Conservation (phyloP, 2,329 filamentous ascomycete genomes). For the Torrubiella hemipterigena region DNA sequence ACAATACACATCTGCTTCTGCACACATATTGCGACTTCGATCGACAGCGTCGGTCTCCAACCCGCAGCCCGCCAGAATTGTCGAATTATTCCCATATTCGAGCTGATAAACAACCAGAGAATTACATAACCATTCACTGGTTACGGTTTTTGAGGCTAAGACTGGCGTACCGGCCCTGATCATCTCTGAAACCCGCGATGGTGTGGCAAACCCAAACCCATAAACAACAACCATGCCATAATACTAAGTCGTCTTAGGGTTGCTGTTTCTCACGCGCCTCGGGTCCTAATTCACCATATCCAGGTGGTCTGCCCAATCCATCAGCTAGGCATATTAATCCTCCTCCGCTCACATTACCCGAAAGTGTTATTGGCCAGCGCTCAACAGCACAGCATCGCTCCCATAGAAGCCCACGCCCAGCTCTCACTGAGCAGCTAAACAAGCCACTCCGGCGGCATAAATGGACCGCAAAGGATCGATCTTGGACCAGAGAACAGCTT, state of each 20-base stretch:
- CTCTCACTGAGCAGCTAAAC: constrained; percentile 55
- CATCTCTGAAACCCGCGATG: no score
- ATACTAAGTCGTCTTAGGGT: constrained; percentile 28
- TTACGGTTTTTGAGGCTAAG: no score
- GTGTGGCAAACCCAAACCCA: no score
- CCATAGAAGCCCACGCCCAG: constrained; percentile 17
- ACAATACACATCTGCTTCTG: no score
- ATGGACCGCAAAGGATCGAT: constrained; percentile 50
- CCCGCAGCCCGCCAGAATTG: no score
- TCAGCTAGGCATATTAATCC: constrained; percentile 43
- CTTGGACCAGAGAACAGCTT: constrained; percentile 60
- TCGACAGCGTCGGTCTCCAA: no score
- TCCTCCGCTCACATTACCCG: constrained; percentile 19
- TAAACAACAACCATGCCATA: no score
- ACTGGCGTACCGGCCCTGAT: no score
- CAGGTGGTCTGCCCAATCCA: constrained; percentile 33
- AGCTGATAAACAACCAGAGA: no score
- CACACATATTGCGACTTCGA: no score
- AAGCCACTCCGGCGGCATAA: constrained; percentile 53
- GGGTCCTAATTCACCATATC: constrained; percentile 42
- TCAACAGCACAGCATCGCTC: constrained; percentile 12
- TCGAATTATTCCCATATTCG: no score
- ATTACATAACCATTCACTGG: no score
- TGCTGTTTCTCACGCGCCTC: constrained; percentile 45
- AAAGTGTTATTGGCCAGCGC: constrained; percentile 16